Evolutionary conservation across 1,284 basidiomycete species (phyloP).

Genomic region (Ceratobasidium sp.): DNA sequence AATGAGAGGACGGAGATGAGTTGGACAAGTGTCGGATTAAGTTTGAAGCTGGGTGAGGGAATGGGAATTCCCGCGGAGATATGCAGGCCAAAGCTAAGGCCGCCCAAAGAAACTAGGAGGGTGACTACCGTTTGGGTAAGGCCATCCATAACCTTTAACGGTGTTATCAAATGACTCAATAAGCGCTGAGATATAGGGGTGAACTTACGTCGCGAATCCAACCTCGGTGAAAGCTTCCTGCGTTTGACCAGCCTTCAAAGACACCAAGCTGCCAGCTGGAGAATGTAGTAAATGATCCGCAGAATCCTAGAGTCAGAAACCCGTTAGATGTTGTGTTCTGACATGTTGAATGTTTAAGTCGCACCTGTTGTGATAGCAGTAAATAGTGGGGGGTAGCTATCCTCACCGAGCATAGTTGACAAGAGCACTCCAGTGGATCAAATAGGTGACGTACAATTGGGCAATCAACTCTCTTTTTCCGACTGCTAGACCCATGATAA

Average conservation of each 20-base stretch:
- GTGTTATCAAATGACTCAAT: constrained; percentile 9
- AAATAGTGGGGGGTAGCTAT: constrained; percentile 88
- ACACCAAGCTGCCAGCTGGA: constrained; percentile 94
- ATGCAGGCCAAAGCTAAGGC: constrained; percentile 72
- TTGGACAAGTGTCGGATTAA: constrained; percentile 53
- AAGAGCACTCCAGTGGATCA: neutral
- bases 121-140: constrained; percentile 87
- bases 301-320: constrained; percentile 75
- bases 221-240: constrained; percentile 67
- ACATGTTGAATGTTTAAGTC: constrained; percentile 38
- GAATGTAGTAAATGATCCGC: constrained; percentile 96
- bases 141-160: constrained; percentile 83
- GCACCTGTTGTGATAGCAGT: constrained; percentile 89
- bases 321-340: neutral
- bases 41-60: constrained; percentile 19
- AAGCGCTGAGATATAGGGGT: neutral
- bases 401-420: neutral
- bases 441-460: constrained; percentile 74
- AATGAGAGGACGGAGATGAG: constrained; percentile 56
- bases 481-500: constrained; percentile 88
- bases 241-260: constrained; percentile 89
- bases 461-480: constrained; percentile 78
- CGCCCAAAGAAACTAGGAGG: constrained; percentile 75
- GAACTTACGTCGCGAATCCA: constrained; percentile 83
- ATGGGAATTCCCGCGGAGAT: constrained; percentile 61